Evolutionary conservation across 1,139 yeast species (phyloP), one percentile per base, ranked within the genome.

Genomic region (Magnusiomyces fungicola): DNA sequence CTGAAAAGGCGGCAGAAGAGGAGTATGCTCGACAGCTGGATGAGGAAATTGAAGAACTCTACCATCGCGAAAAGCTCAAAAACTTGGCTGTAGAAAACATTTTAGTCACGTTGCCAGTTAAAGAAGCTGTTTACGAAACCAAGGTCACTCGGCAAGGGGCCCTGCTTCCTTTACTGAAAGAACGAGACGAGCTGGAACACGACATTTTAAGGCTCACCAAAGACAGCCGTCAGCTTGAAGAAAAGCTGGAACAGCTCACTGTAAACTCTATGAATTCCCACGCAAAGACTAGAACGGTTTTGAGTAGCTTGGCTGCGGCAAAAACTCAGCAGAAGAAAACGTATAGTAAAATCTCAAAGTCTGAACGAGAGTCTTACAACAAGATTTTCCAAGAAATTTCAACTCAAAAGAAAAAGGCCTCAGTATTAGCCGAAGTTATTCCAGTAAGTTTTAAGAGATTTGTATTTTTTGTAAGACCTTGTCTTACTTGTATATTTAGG

Each of bases 111-210:
- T 7, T 19, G 6, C 6, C 38, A 18, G 19, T 34, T 6, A 34
- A 34, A 18, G 19, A 21, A 9, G 38, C 38, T 16, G 38, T 34
- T 5, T 34, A 34, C 38, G 38, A 34, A 18, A 34, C 38, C 38
- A 19, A 34, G 23, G 23, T 23, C 16, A 16, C 16, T 23, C 38
- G 38, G 12, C 23, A 34, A 34, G 40, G 42, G 12, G 45, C 50
- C 12, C 25, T 50, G 3, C 36, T 50, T 7, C 45, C 50, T 3
- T 29, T 50, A 4, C 41, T 50, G 9, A 36, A 48, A 16, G 33
- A 39, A n/a, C 45, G 53, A 9, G 53, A 50, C 42, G 48, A 38
- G 24, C 44, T 50, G 3, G 53, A 50, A 22, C 39, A 44, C 10
- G 45, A 50, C n/a, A 24, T 45, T 21, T 24, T 50, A 22, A 37